Percentiles rank a stretch among this genome's conserved stretches.
These are phyloP conservation scores for Ampelomyces quisqualis DNA, from an alignment of 2,329 filamentous ascomycete species.

Conservation along the genomic window DNA sequence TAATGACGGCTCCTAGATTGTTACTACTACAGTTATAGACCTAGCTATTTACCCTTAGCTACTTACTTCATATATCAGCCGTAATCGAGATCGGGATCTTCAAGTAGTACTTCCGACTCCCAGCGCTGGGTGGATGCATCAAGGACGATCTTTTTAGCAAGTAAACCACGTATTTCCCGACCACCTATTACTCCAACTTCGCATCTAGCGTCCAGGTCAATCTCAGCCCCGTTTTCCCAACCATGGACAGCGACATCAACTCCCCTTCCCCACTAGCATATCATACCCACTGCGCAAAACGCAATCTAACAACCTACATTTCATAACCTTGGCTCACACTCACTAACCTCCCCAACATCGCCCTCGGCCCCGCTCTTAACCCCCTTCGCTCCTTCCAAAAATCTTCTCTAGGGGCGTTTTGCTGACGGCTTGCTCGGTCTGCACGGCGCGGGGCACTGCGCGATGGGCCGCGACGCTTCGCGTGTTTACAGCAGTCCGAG, in stretches of 20 bases:
- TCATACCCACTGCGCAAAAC: conserved; percentile 38
- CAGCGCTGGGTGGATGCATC: conserved; percentile 32
- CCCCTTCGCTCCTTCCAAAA: conserved; percentile 43
- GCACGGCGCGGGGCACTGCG: conserved; percentile 45
- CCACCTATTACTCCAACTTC: background rate
- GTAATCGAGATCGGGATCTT: no score
- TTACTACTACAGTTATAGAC: no score
- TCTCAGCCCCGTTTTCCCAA: conserved; percentile 21
- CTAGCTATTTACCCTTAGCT: no score
- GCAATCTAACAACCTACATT: conserved; percentile 35
- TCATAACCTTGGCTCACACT: conserved; percentile 11
- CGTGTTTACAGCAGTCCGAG: conserved; percentile 49
- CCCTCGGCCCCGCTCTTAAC: conserved; percentile 53
- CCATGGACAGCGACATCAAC: conserved; percentile 11
- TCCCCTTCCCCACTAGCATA: conserved; percentile 14
- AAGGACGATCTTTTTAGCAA: conserved; percentile 23
- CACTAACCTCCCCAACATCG: conserved; percentile 46
- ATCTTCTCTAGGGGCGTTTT: conserved; percentile 25
- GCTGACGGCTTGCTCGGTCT: conserved; percentile 34
- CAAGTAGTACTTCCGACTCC: no score
- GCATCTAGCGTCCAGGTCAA: conserved; percentile 17
- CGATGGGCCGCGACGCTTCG: conserved; percentile 32
- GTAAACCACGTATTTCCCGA: conserved; percentile 24
- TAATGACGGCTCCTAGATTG: no score
- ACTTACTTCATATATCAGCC: no score